phyloP scores from a whole-genome alignment of 805 yeast genomes.

The Candida germanica region DNA sequence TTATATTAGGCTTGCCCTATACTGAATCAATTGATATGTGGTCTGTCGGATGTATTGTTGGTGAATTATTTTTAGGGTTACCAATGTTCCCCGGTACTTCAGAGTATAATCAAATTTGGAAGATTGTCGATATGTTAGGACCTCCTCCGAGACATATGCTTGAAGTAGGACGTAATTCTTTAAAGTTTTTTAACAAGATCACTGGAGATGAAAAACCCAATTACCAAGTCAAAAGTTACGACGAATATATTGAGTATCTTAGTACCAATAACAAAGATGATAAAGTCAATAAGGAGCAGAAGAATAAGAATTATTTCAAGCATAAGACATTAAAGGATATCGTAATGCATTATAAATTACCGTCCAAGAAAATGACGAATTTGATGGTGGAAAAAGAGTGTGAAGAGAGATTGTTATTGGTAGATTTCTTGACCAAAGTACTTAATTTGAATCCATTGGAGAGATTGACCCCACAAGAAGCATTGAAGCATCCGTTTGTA shows the following conservation, averaged over 20 bases:
- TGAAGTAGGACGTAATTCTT: slow-evolving; percentile 86
- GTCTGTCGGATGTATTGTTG: slow-evolving; percentile 93
- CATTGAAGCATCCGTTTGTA: slow-evolving; percentile 85
- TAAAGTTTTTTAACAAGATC: slow-evolving; percentile 57
- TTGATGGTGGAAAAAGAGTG: slow-evolving; percentile 65
- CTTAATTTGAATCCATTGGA: slow-evolving; percentile 86
- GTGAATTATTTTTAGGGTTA: slow-evolving; percentile 84
- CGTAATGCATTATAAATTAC: slow-evolving; percentile 69
- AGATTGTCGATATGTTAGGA: slow-evolving; percentile 81
- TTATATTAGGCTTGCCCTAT: slow-evolving; percentile 85
- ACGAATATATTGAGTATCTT: slow-evolving; percentile 33
- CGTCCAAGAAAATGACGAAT: slow-evolving; percentile 54
- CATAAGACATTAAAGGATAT: slow-evolving; percentile 65
- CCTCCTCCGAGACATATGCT: slow-evolving; percentile 94
- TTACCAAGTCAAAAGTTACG: slow-evolving; percentile 31
- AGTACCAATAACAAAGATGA: slow-evolving; percentile 27
- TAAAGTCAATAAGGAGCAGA: slow-evolving; percentile 53
- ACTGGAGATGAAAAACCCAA: slow-evolving; percentile 24
- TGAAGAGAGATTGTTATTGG: slow-evolving; percentile 64
- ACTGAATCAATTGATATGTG: slow-evolving; percentile 94
- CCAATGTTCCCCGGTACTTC: slow-evolving; percentile 95
- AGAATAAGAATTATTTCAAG: slow-evolving; percentile 81
- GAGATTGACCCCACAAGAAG: slow-evolving; percentile 97
- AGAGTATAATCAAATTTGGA: slow-evolving; percentile 83
- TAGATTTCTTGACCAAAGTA: slow-evolving; percentile 76